Evolutionary conservation across 2,329 filamentous ascomycete genomes (phyloP), one percentile per base, ranked within the genome.

Genomic region (Ascochyta clinopodiicola): DNA sequence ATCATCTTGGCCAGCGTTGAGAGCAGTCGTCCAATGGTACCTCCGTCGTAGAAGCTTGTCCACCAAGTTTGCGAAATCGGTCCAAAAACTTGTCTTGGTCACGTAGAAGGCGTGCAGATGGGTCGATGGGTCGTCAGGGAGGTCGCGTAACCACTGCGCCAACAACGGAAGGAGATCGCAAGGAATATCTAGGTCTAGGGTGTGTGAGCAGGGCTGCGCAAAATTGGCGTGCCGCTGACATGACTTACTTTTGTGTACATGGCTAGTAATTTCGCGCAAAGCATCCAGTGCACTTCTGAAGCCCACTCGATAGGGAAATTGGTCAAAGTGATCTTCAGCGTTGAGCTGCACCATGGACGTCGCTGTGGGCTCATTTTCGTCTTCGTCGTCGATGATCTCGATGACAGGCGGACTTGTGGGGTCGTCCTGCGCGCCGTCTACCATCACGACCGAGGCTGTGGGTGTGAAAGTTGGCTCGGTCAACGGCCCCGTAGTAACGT

Each of bases 301-400:
- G 32, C 43, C 31, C n/a, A 22, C 19, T 19, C 15, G 29, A 34
- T 65, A 76, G 17, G 74, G 75, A 40, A 77, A 76, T 13, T 49
- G 59, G 19, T 54, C 42, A 45, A 77, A 72, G 34, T 72, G 57
- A n/a, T 63, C 57, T n/a, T 70, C 67, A 22, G 64, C 63, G 38
- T 67, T 64, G 35, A 65, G 46, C 13, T 67, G 62, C 21, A 72
- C 47, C 2, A 64, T 43, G 43, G 67, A 56, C 37, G 15, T 44
- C 17, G 29, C 32, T 8, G 46, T 49, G 4, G 40, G 21, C n/a
- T 59, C 62, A 4, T 66, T 31, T 12, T 73, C 71, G 44, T 73
- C n/a, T 17, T 35, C 71, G 21, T 76, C 72, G 27, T 71, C 69
- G 37, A 75, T 68, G 21, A 80, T 68, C 38, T 75, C 67, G 56